Conservation (phyloP, 2,329 filamentous ascomycete genomes). For the Colletotrichum cordylinicola region DNA sequence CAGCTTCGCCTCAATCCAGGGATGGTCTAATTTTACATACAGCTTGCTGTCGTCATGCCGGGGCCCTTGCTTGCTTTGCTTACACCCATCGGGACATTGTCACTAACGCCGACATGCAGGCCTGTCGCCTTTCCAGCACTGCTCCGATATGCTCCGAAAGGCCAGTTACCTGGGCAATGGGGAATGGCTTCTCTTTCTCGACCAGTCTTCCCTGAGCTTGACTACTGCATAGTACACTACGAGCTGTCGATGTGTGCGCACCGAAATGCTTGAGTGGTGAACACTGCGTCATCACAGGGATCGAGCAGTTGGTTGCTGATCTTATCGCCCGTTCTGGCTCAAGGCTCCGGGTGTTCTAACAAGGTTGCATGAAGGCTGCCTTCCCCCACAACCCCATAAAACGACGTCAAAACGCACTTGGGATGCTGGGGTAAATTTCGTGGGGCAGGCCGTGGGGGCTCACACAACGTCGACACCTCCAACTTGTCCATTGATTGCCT, state of each 20-base stretch:
- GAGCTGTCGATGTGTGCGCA: background rate
- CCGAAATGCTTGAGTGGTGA: background rate
- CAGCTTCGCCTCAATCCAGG: conserved; percentile 11
- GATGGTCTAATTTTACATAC: conserved; percentile 4
- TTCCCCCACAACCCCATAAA: conserved; percentile 24
- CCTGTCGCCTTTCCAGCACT: background rate
- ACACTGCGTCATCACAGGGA: conserved; percentile 3
- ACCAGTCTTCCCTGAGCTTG: background rate
- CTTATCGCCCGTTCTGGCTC: conserved; percentile 1
- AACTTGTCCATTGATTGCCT: background rate
- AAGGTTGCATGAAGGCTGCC: conserved; percentile 19
- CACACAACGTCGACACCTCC: conserved; percentile 4
- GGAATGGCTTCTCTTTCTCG: background rate
- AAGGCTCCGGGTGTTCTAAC: conserved; percentile 8
- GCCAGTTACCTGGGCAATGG: background rate
- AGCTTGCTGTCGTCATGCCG: background rate
- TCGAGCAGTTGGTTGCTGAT: background rate
- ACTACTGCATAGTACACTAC: background rate
- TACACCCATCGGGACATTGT: background rate
- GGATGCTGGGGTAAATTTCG: conserved; percentile 13
- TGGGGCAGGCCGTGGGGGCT: conserved; percentile 19
- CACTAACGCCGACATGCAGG: background rate
- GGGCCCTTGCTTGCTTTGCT: conserved; percentile 5
- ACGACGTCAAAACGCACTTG: conserved; percentile 19
- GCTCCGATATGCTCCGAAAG: background rate